Base-by-base conservation (phyloP, 371 early-diverging fungal genomes). In the Mucor piriformis region DNA sequence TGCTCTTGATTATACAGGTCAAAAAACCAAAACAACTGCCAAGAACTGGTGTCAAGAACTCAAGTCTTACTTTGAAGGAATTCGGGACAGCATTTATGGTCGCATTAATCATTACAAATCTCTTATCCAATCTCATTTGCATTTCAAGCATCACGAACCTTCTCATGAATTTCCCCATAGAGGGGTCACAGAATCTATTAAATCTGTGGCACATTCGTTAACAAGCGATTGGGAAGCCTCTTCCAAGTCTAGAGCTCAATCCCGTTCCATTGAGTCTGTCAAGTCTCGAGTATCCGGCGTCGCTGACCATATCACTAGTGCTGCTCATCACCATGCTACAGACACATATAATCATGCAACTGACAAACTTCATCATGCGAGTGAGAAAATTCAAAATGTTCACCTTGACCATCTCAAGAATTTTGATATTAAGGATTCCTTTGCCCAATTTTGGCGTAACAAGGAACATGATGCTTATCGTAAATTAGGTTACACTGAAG, bases 401-500 rank as follows among this genome's bases (percentile, higher is more conserved):
- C 32, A 54, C 21, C 32, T 46, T 7, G 16, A 54, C 4, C 47
- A 56, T 35, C 12, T 46, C 16, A 34, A 56, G 21, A 33, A 46
- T 16, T 10, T 33, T 11, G 47, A 53, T 16, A 15, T 64, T 3
- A 64, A 64, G 23, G 37, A 35, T 20, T 48, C 50, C 2, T 69
- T 69, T 46, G 61, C 50, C n/a, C 51, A 64, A 40, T 64, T 54
- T 29, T 64, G 64, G 69, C 20, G 56, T 25, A 44, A 64, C 11
- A 64, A 54, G 32, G 64, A 64, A 13, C 58, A 54, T 11, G 58
- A 69, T 27, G 37, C 47, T 24, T 64, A 64, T 47, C 64, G 64
- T 16, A 40, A 23, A 3, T 27, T 69, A 18, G 69, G 69, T 34
- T 69, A 69, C 21, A 61, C 69, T 15, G 69, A 69, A 18, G 64